Evolutionary conservation across 352 stramenopile species (phyloP).

Genomic region (Phytophthora constricta): DNA sequence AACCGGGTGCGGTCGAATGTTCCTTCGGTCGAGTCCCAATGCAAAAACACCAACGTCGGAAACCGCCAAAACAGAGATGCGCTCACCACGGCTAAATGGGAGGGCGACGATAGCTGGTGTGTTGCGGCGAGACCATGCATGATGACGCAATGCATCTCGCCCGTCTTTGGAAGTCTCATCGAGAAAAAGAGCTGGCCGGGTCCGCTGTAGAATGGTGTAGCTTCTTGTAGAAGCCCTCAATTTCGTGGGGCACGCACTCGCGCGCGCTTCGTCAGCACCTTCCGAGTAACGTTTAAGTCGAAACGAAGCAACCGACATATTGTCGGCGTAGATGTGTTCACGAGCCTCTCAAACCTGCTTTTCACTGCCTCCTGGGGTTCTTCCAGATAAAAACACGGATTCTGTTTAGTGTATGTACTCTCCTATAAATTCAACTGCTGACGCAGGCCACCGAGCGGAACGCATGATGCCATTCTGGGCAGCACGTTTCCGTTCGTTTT

Average conservation of each 20-base stretch:
- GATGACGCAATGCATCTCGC: constrained; percentile 7
- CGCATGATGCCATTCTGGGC: not conserved
- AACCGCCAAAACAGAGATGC: constrained; percentile 18
- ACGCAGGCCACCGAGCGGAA: not conserved
- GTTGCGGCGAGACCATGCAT: constrained; percentile 16
- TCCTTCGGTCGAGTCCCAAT: constrained; percentile 9
- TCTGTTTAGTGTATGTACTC: constrained; percentile 5
- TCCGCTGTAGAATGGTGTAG: constrained; percentile 6
- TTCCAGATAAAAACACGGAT: constrained; percentile 16
- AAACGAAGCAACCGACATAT: constrained; percentile 8
- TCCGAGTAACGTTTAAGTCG: constrained; percentile 7
- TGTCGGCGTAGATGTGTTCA: constrained; percentile 1
- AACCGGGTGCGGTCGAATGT: constrained; percentile 26
- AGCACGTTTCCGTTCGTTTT: not conserved
- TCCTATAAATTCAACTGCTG: not conserved
- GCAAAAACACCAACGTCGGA: constrained; percentile 25
- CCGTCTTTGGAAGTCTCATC: constrained; percentile 19
- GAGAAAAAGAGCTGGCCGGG: constrained; percentile 12
- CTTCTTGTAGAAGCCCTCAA: constrained; percentile 16
- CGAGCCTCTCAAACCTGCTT: not conserved
- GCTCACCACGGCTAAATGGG: constrained; percentile 18
- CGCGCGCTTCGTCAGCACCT: constrained; percentile 10
- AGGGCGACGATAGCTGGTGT: constrained; percentile 19
- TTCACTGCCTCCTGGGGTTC: constrained; percentile 5
- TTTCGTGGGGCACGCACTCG: not conserved